A percentile compares a stretch with the other conserved stretches of the same genome.
These are phyloP conservation scores for Larix kaempferi DNA, from an alignment of 75 land plant species.

Conservation along the genomic window DNA sequence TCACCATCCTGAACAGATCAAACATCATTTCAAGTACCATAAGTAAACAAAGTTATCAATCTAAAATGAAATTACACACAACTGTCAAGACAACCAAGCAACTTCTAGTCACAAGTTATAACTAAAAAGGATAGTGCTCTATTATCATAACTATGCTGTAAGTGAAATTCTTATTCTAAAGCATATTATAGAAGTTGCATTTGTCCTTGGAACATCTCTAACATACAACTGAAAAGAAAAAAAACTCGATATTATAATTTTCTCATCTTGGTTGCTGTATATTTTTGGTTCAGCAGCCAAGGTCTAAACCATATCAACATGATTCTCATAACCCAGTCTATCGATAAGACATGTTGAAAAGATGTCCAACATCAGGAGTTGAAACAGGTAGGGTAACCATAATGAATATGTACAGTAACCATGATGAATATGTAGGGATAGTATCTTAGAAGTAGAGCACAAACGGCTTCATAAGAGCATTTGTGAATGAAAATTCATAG, in stretches of 20 bases:
- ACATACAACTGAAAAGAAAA: neutral
- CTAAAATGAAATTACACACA: neutral
- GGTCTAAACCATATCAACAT: neutral
- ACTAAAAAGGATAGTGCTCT: neutral
- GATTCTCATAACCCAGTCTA: neutral
- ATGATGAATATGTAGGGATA: neutral
- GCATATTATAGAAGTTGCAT: neutral
- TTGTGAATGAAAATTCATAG: neutral
- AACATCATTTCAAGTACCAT: neutral
- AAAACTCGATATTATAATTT: neutral
- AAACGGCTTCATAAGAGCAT: neutral
- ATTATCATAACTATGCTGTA: neutral
- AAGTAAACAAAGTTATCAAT: neutral
- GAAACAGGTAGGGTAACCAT: too few species aligned
- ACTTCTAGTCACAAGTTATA: neutral
- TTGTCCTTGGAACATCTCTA: neutral
- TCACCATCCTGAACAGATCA: slow-evolving; percentile 30
- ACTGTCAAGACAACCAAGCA: neutral
- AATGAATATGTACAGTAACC: neutral
- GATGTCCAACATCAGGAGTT: neutral
- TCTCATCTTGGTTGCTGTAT: too few species aligned
- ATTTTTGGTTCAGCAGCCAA: too few species aligned
- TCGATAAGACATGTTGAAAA: neutral
- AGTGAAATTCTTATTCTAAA: neutral
- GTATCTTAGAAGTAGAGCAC: neutral